Evolutionary conservation across 352 stramenopile genomes (phyloP).

Genomic region (Pythium dissimile): DNA sequence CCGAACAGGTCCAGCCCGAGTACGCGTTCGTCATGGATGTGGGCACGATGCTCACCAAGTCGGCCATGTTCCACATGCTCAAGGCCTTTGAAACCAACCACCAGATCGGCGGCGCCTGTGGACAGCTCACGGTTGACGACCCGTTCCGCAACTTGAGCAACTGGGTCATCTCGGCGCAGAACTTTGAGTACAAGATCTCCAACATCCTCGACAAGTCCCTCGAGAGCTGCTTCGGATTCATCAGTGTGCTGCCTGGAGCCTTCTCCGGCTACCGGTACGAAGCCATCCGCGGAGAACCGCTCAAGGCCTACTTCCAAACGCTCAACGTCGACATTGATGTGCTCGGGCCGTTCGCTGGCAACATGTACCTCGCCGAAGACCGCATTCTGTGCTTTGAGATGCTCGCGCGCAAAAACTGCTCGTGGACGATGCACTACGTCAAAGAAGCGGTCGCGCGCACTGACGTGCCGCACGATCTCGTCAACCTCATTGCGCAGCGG

Average conservation of each 20-base stretch:
- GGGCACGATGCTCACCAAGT: slow-evolving; percentile 80
- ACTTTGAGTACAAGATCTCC: slow-evolving; percentile 91
- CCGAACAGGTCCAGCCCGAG: slow-evolving; percentile 79
- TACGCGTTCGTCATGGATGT: slow-evolving; percentile 85
- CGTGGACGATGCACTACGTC: slow-evolving; percentile 88
- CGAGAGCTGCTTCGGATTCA: slow-evolving; percentile 86
- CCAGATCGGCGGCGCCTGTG: slow-evolving; percentile 80
- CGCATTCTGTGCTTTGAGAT: slow-evolving; percentile 85
- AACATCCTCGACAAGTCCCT: slow-evolving; percentile 87
- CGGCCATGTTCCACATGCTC: slow-evolving; percentile 72
- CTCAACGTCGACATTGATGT: slow-evolving; percentile 77
- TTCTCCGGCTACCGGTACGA: slow-evolving; percentile 86
- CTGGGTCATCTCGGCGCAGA: slow-evolving; percentile 82
- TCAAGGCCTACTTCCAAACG: slow-evolving; percentile 86
- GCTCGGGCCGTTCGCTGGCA: slow-evolving; percentile 78
- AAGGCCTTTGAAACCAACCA: slow-evolving; percentile 74
- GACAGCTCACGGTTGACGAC: slow-evolving; percentile 79
- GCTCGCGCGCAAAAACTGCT: slow-evolving; percentile 74
- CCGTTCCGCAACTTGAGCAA: slow-evolving; percentile 83
- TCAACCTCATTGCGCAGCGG: slow-evolving; percentile 82
- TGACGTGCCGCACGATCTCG: slow-evolving; percentile 77
- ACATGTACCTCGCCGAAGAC: slow-evolving; percentile 89
- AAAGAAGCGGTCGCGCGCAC: slow-evolving; percentile 80
- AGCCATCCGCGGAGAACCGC: slow-evolving; percentile 68
- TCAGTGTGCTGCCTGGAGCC: slow-evolving; percentile 79